These are phyloP conservation scores for Trypanosoma conorhini DNA, from an alignment of 208 protist species.

Conservation along the genomic window DNA sequence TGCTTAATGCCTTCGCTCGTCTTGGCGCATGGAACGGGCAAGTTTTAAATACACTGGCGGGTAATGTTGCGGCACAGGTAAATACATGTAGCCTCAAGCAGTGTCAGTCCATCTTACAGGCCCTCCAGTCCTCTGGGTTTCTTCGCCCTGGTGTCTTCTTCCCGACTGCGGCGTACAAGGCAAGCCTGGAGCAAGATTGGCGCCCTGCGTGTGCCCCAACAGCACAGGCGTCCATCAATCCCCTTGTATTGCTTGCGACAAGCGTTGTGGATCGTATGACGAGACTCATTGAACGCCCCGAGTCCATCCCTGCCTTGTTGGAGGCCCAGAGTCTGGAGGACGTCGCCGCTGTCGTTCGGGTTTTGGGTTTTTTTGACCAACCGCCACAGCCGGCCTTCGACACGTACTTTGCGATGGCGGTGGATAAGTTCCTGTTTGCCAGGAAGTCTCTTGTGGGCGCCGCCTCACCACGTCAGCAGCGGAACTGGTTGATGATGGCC, in stretches of 20 bases:
- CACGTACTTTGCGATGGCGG: constrained; percentile 40
- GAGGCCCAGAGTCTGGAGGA: constrained; percentile 40
- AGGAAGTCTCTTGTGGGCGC: background rate
- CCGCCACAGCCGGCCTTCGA: constrained; percentile 77
- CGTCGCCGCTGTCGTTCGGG: constrained; percentile 41
- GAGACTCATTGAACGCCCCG: constrained; percentile 35
- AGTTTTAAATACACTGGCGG: constrained; percentile 42
- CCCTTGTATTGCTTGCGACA: constrained; percentile 28
- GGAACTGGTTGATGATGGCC: constrained; percentile 4
- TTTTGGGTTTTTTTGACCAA: constrained; percentile 54
- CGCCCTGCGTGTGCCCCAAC: background rate
- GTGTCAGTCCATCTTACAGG: constrained; percentile 61
- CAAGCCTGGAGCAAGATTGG: constrained; percentile 25
- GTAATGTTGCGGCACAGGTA: constrained; percentile 40
- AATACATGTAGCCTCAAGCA: constrained; percentile 49
- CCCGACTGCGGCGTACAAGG: constrained; percentile 11
- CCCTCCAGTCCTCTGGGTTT: constrained; percentile 62
- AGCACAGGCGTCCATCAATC: constrained; percentile 18
- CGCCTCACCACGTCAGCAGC: background rate
- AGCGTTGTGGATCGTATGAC: constrained; percentile 56
- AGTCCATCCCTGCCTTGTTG: constrained; percentile 30
- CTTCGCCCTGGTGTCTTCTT: constrained; percentile 45
- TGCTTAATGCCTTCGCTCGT: constrained; percentile 58
- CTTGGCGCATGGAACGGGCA: constrained; percentile 77
- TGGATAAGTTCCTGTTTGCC: constrained; percentile 26